Conservation (phyloP, 2,329 filamentous ascomycete genomes). For the Tolypocladium nubicola region DNA sequence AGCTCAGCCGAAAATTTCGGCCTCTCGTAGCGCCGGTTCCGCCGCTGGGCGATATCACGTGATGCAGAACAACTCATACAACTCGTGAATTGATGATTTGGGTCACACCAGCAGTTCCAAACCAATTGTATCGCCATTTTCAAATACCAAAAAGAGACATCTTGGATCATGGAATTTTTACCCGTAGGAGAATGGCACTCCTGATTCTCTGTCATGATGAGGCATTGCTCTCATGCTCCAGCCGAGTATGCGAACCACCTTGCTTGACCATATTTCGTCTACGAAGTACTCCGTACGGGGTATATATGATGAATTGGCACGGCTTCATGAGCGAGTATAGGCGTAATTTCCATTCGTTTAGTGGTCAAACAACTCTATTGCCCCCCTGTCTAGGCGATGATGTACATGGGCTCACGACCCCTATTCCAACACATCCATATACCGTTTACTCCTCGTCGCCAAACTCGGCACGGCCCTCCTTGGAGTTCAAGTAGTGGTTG, state of each 20-base stretch:
- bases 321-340: neutral
- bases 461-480: conserved; percentile 54
- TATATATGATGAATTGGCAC: neutral
- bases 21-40: conserved; percentile 20
- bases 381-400: conserved; percentile 27
- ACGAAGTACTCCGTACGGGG: neutral
- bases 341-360: neutral
- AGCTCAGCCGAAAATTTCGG: conserved; percentile 16
- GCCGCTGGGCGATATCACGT: conserved; percentile 3
- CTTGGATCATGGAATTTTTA: neutral
- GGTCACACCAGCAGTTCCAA: neutral
- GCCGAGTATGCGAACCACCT: neutral
- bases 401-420: conserved; percentile 26
- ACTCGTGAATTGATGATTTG: neutral
- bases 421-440: conserved; percentile 16
- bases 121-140: neutral
- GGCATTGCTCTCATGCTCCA: neutral
- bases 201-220: neutral
- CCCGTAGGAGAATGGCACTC: neutral
- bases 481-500: conserved; percentile 75
- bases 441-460: conserved; percentile 30
- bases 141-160: neutral
- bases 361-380: conserved; percentile 23
- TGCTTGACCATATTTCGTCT: neutral
- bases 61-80: neutral